Conservation (phyloP, 2,329 filamentous ascomycete species). For the Coniochaeta sp. region DNA sequence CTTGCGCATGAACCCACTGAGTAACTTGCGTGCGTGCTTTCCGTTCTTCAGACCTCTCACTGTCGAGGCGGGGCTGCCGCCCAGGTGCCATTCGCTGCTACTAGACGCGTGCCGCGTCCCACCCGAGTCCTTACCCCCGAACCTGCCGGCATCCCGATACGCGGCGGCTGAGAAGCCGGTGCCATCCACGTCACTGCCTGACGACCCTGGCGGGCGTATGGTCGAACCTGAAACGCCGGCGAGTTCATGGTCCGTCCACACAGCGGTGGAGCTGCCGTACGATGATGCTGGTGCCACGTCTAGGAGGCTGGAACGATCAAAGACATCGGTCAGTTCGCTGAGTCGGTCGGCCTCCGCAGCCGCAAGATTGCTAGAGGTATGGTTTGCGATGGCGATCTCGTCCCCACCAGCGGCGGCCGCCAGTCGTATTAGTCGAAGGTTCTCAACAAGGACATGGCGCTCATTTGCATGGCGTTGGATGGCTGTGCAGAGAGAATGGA, state of each 20-base stretch:
- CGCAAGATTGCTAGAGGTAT: constrained; percentile 22
- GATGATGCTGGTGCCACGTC: constrained; percentile 26
- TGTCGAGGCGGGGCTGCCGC: constrained; percentile 17
- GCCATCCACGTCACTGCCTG: constrained; percentile 39
- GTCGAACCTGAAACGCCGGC: constrained; percentile 9
- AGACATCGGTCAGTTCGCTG: constrained; percentile 33
- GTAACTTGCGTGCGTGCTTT: constrained; percentile 31
- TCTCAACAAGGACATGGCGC: constrained; percentile 42
- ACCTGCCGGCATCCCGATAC: constrained; percentile 8
- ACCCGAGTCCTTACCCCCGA: constrained; percentile 8
- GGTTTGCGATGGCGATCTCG: constrained; percentile 15
- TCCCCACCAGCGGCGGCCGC: not conserved
- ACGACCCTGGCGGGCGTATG: constrained; percentile 35
- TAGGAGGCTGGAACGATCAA: constrained; percentile 34
- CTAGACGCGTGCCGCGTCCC: constrained; percentile 10
- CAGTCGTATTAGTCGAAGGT: constrained; percentile 20
- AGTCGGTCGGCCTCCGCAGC: constrained; percentile 13
- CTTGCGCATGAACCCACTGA: constrained; percentile 33
- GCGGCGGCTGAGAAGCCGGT: constrained; percentile 15
- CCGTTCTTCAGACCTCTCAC: constrained; percentile 27
- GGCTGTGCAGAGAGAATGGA: constrained; percentile 41
- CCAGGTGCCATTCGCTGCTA: constrained; percentile 6
- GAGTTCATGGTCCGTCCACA: constrained; percentile 26
- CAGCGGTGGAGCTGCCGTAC: constrained; percentile 21
- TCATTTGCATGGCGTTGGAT: constrained; percentile 44